These are phyloP conservation scores for Podaxis sp. DNA, from an alignment of 768 basidiomycete genomes.

Conservation along the genomic window DNA sequence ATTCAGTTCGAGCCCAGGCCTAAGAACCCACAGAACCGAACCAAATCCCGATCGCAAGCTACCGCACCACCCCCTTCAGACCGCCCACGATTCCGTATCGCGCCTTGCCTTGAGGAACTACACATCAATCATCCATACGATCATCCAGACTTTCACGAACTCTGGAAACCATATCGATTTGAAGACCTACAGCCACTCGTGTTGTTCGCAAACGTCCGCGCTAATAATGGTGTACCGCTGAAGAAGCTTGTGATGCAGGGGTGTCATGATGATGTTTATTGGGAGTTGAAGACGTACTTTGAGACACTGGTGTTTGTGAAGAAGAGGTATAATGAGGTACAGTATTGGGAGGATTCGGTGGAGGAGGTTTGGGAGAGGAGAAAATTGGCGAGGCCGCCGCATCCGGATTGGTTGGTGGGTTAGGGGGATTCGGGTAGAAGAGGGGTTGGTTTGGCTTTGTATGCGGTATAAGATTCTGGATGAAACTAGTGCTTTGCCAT, in stretches of 20 bases:
- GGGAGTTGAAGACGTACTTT: not conserved
- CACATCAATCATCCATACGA: not conserved
- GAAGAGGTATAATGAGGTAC: not conserved
- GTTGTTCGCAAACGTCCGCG: slow-evolving; percentile 4
- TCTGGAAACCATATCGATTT: not conserved
- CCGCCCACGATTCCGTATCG: slow-evolving; percentile 2
- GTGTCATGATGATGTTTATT: not conserved
- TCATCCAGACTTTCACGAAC: slow-evolving; percentile 1
- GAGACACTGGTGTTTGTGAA: not conserved
- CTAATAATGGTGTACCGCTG: slow-evolving; percentile 7
- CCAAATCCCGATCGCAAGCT: not conserved
- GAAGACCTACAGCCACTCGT: slow-evolving; percentile 3
- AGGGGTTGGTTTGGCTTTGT: not conserved
- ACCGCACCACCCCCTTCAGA: not conserved
- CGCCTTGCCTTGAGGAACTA: slow-evolving; percentile 5
- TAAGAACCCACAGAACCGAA: not conserved
- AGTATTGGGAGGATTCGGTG: slow-evolving; percentile 9
- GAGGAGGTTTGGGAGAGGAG: slow-evolving; percentile 7
- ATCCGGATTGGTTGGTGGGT: not conserved
- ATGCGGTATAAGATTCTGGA: not conserved
- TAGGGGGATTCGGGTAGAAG: not conserved
- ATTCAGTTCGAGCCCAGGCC: not conserved
- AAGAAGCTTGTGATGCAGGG: slow-evolving; percentile 9
- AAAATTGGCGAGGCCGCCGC: slow-evolving; percentile 7
- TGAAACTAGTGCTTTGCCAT: too few relatives aligned